Percentiles rank a stretch among this genome's conserved stretches.
Evolutionary conservation across 2,329 filamentous ascomycete species (phyloP).

Genomic region (Falciphora oryzae): DNA sequence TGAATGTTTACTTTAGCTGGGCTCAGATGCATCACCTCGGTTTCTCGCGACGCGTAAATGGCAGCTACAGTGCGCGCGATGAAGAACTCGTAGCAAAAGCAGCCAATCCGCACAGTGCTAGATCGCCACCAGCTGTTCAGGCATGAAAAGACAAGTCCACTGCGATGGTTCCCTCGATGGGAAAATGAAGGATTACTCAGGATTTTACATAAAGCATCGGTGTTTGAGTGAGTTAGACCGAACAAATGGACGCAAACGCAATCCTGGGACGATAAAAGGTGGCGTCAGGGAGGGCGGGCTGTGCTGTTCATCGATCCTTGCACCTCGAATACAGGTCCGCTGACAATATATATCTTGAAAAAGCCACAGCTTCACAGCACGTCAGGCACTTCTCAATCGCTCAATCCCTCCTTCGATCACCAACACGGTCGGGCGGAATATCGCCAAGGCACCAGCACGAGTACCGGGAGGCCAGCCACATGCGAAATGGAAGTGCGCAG

Average conservation of each 20-base stretch:
- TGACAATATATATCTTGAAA: no score
- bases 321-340: no score
- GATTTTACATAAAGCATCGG: no score
- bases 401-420: neutral
- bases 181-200: no score
- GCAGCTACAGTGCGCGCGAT: neutral
- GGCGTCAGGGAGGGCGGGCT: no score
- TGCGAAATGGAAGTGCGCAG: neutral
- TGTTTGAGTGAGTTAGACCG: no score
- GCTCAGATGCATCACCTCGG: neutral
- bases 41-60: neutral
- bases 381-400: neutral
- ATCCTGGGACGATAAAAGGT: no score
- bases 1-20: neutral
- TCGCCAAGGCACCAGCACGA: neutral
- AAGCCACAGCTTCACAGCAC: neutral
- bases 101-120: neutral
- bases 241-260: no score
- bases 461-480: neutral
- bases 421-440: neutral
- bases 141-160: no score
- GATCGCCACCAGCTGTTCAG: neutral
- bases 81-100: neutral
- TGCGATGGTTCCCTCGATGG: no score
- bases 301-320: no score